Percentiles rank a stretch among this genome's conserved stretches.
Conservation (phyloP, 345 rosid genomes). For the Ailanthus altissimus region DNA sequence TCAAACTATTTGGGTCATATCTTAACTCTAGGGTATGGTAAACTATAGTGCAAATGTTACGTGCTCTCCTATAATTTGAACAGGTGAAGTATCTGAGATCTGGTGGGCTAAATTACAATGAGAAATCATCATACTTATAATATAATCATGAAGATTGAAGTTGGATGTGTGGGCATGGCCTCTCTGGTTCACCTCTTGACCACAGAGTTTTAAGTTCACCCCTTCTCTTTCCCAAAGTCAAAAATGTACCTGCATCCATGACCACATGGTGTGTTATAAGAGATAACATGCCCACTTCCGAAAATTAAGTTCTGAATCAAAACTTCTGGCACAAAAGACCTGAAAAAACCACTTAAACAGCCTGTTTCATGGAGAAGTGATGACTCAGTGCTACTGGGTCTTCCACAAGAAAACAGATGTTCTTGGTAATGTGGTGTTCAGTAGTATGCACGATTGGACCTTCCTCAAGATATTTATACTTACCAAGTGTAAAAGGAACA, state of each 20-base stretch:
- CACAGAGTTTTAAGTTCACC: constrained; percentile 82
- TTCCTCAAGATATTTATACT: constrained; percentile 19
- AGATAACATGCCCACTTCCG: background rate
- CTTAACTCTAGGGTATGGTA: background rate
- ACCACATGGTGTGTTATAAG: background rate
- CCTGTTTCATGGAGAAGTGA: background rate
- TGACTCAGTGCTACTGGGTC: background rate
- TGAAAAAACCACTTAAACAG: too few relatives aligned
- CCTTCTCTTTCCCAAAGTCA: constrained; percentile 73
- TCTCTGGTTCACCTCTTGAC: constrained; percentile 81
- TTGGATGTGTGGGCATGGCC: constrained; percentile 66
- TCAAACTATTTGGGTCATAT: background rate
- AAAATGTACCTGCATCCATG: constrained; percentile 60
- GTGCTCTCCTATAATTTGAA: constrained; percentile 3
- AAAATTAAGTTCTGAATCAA: background rate
- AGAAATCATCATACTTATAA: background rate
- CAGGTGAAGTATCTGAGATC: background rate
- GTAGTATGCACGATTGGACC: background rate
- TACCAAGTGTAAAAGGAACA: constrained; percentile 95
- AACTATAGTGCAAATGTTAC: background rate
- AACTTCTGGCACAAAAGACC: background rate
- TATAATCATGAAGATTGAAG: constrained; percentile 44
- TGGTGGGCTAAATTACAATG: constrained; percentile 12
- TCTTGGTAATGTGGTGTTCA: too few relatives aligned
- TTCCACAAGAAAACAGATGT: background rate